A percentile compares a stretch with the other conserved stretches of the same genome.
These are phyloP conservation scores for Paratinospora sagittata DNA, from an alignment of 164 flowering plant genomes.

Conservation along the genomic window DNA sequence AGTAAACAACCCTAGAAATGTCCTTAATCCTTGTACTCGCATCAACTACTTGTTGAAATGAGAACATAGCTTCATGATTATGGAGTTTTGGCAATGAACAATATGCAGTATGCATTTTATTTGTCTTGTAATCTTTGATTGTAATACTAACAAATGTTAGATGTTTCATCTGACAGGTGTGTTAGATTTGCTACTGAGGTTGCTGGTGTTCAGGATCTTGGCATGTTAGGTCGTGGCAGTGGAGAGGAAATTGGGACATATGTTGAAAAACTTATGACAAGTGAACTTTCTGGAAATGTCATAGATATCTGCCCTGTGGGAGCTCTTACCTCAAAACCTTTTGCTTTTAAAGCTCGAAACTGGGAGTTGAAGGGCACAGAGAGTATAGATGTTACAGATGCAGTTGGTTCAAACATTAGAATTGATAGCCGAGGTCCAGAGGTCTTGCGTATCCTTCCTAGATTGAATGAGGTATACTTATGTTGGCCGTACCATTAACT, in stretches of 20 bases:
- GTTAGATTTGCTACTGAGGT: conserved; percentile 97
- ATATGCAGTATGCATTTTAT: not conserved
- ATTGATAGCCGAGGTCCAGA: conserved; percentile 99
- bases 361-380: conserved; percentile 98
- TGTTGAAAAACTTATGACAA: conserved; percentile 94
- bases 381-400: conserved; percentile 95
- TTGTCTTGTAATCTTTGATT: not conserved
- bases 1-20: too few relatives aligned
- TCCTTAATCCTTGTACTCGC: too few relatives aligned
- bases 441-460: conserved; percentile 90
- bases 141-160: conserved; percentile 1
- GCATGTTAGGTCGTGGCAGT: conserved; percentile 98
- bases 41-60: too few relatives aligned
- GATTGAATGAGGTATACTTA: conserved; percentile 80
- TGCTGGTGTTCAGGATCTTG: conserved; percentile 98
- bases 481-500: not conserved
- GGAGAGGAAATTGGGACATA: conserved; percentile 99
- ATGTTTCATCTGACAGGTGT: conserved; percentile 52
- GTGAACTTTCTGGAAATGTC: conserved; percentile 98
- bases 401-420: conserved; percentile 95
- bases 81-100: not conserved
- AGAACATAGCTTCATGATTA: not conserved
- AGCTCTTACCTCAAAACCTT: conserved; percentile 95
- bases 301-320: conserved; percentile 99
- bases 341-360: conserved; percentile 97